Base-by-base conservation (phyloP, 2,329 filamentous ascomycete species). In the Endoconidiophora laricicola region DNA sequence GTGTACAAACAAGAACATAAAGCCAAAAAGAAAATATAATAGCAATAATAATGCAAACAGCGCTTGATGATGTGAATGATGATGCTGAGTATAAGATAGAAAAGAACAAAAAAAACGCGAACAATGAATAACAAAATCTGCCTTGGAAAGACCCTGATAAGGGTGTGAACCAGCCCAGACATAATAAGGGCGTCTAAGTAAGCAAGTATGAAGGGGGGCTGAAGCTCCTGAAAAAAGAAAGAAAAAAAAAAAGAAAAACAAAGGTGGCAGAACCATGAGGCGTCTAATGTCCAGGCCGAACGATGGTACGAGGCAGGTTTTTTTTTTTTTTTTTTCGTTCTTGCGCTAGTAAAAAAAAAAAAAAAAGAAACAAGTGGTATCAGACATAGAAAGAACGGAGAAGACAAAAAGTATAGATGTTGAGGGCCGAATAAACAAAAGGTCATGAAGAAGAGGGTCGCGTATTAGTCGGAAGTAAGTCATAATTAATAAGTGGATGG, bases 401-500 rank as follows among this genome's bases (percentile, higher is more conserved):
- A 41, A 41, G 20, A 22, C 14, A 48, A 33, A 48, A 23, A 22
- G 39, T 23, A 29, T 18, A 18, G 16, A 18, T 18, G 16, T 18
- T 18, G 16, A 18, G 16, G 16, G 16, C 16, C 16, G 16, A 18
- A 18, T 18, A 18, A 18, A 18, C 16, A 23, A 49, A 26, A 45
- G 4, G 9, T 44, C 24, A 49, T 36, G 12, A 37, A 24, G 22
- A 16, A 29, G 24, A 33, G 29, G 29, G 29, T 1, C 29, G 12
- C 29, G 12, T 33, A 33, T 33, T 12, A 33, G 12, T 33, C 9
- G 9, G 29, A 33, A 24, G n/a, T 18, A 18, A 18, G 14, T n/a
- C 20, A 5, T 36, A 29, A 26, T 59, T 55, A 70, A 51, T 65
- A 67, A 14, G 65, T 62, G 14, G 33, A 12, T 20, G 62, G 58